phyloP scores from a whole-genome alignment of 768 basidiomycete species.

The Mrakia blollopis region DNA sequence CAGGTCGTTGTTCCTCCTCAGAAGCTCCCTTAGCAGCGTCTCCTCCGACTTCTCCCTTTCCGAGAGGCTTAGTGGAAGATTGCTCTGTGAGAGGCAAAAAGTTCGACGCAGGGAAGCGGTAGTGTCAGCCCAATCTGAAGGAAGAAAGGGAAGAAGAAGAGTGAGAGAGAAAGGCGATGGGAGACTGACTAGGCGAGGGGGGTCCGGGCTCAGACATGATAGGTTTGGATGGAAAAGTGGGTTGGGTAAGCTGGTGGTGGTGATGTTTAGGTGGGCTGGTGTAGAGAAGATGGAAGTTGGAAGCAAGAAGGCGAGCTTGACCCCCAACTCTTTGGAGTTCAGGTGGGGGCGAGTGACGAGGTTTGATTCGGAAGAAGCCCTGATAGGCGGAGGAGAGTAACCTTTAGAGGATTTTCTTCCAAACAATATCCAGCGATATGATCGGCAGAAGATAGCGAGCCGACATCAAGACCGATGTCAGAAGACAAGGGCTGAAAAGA shows the following conservation, averaged over 20 bases:
- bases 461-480: neutral
- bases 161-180: no score
- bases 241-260: neutral
- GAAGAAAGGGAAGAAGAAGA: neutral
- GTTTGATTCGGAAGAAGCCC: neutral
- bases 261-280: neutral
- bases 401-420: neutral
- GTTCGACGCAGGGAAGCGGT: neutral
- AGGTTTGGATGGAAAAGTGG: neutral
- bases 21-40: conserved; percentile 22
- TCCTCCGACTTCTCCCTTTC: conserved; percentile 31
- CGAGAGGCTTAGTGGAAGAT: conserved; percentile 21
- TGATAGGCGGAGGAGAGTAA: neutral
- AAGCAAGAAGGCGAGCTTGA: neutral
- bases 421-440: no score
- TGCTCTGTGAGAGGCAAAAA: neutral
- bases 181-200: conserved; percentile 22
- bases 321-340: neutral
- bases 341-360: neutral
- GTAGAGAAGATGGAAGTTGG: neutral
- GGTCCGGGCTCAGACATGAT: conserved; percentile 29
- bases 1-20: conserved; percentile 32
- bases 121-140: neutral
- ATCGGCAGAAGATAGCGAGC: no score
- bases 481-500: neutral